Conservation (phyloP, 148 eudicot species). For the Camellia sinensis region DNA sequence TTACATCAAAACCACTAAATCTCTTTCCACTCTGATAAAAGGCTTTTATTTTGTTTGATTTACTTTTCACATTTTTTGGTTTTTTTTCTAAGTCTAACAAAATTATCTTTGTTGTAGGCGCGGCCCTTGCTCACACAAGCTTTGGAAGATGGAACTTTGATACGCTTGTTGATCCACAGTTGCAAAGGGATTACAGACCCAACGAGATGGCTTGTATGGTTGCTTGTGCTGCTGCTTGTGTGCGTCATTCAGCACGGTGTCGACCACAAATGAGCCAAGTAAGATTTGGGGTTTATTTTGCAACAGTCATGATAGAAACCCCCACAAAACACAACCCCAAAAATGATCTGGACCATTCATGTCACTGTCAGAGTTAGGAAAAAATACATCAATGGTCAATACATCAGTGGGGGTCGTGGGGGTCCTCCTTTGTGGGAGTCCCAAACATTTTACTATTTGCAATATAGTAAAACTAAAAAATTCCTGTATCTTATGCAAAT, state of each 20-base stretch:
- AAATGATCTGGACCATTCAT: too few relatives aligned
- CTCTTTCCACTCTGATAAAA: too few relatives aligned
- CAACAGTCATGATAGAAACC: too few relatives aligned
- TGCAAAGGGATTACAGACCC: slow-evolving; percentile 50
- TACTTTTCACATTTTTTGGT: background rate
- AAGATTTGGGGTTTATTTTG: background rate
- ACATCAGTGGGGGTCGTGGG: too few relatives aligned
- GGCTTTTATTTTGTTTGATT: too few relatives aligned
- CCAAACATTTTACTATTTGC: background rate
- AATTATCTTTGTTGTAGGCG: slow-evolving; percentile 48
- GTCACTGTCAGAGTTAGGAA: too few relatives aligned
- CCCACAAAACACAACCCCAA: too few relatives aligned
- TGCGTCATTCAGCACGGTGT: slow-evolving; percentile 86
- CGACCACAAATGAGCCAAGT: slow-evolving; percentile 96
- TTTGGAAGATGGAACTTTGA: slow-evolving; percentile 82
- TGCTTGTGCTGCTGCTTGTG: slow-evolving; percentile 93
- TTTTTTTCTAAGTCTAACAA: slow-evolving; percentile 2
- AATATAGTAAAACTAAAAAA: background rate
- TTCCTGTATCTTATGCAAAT: background rate
- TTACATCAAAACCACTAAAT: background rate
- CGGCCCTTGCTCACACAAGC: slow-evolving; percentile 86
- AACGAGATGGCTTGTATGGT: slow-evolving; percentile 87
- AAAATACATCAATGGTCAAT: too few relatives aligned
- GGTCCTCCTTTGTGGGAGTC: too few relatives aligned
- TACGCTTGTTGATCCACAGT: slow-evolving; percentile 55